Evolutionary conservation across 345 rosid genomes (phyloP), one percentile per base, ranked within the genome.

Genomic region (Brassica incana): DNA sequence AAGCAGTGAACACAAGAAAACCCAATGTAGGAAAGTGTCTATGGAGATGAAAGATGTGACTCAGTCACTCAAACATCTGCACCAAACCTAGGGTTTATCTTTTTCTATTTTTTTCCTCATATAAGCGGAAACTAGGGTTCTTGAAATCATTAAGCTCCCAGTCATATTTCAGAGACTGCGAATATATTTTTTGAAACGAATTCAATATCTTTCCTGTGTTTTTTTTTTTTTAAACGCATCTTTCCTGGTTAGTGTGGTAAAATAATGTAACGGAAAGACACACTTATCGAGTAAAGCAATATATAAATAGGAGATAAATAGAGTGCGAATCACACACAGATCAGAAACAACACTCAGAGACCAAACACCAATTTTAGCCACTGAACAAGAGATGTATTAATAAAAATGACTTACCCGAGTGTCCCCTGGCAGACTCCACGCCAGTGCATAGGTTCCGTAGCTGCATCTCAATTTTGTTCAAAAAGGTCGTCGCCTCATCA

Each of bases 401-500:
- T 16, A 16, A 54, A 52, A n/a, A n/a, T 52, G 8, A 52, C 84
- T 78, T 72, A 90, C 93, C 90, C 25, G 93, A 84, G 65, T 73
- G 71, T 8, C 79, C 85, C 73, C 83, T 79, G 15, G 83, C 48
- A 76, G 92, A 87, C 32, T 82, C 88, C 2, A 50, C 77, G 64
- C 86, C 87, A 4, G 91, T 90, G 86, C 96, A 87, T 74, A 95
- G 89, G 79, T 89, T 92, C 33, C 90, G 89, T 36, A 95, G 96
- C 83, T 95, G 98, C 87, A 85, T 82, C 88, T 95, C 98, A 38
- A 89, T 85, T 82, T 93, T 86, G 90, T 88, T 88, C 80, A 95
- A 83, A 82, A 93, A 95, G 27, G 86, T 81, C 16, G 87, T 88
- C 2, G 99, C 99, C 70, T 95, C 99, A n/a, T 90, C 90, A 52